Base-by-base conservation (phyloP, 176 grass and related monocot genomes). In the Oryza meridionalis region DNA sequence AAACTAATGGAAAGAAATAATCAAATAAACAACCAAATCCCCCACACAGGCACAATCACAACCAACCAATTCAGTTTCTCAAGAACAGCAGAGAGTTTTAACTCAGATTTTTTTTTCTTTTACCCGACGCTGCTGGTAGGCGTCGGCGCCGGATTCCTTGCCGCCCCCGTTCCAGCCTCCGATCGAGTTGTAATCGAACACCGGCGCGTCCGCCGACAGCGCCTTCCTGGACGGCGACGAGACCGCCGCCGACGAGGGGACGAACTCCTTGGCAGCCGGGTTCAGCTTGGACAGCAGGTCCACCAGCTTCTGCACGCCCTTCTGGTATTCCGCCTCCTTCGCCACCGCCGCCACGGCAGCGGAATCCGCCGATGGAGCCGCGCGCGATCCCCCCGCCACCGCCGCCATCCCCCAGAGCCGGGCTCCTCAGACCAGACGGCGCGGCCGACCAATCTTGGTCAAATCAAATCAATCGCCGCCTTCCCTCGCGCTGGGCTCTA, bases 221-320 rank as follows among this genome's bases (percentile, higher is more conserved):
- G 21, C 78, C 45, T 91, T 87, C 83, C 75, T 92, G 53, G 79
- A 13, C 42, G 65, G 29, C n/a, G 86, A 50, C 11, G 58, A 2
- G 13, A 33, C 4, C 8, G 64, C 53, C 26, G 81, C 63, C 10
- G 82, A 82, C 33, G 94, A 88, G 55, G 94, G 94, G 58, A 92
- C 59, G 84, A 97, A 97, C 86, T 97, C 94, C 88, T 92, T 94
- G 77, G 94, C 94, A 49, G 92, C 87, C 32, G 92, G 94, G 65
- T 97, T 97, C 50, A 97, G 85, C 40, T 92, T 97, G 81, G 94
- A 94, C 19, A 97, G 86, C 84, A 97, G 80, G 82, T 97, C 94
- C 80, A 94, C 92, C 73, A 97, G 83, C 88, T 92, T 87, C 90
- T 75, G 88, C 69, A 94, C 86, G 64, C 86, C 94, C 67, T 78